Percentiles rank a stretch among this genome's conserved stretches.
Evolutionary conservation across 2,329 filamentous ascomycete species (phyloP).

Genomic region (Hypoxylon sp.): DNA sequence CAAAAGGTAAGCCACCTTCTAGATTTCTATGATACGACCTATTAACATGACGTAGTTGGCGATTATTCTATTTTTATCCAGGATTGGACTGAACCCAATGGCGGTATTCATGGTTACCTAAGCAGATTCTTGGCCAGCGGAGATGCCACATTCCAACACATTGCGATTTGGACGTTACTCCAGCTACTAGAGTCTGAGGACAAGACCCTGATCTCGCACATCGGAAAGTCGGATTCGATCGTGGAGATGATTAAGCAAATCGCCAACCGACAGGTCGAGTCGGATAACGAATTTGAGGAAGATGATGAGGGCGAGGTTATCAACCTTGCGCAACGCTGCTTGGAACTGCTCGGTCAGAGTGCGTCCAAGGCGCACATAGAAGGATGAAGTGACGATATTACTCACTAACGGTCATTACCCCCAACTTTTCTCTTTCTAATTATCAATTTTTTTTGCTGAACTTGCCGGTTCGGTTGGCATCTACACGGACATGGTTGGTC

Average conservation of each 20-base stretch:
- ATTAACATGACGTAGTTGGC: conserved; percentile 68
- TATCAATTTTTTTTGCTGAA: conserved; percentile 43
- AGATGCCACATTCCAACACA: conserved; percentile 98
- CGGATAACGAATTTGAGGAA: conserved; percentile 85
- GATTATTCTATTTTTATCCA: conserved; percentile 97
- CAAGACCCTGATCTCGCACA: conserved; percentile 84
- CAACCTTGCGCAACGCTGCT: conserved; percentile 85
- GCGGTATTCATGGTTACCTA: conserved; percentile 94
- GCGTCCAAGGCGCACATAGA: conserved; percentile 84
- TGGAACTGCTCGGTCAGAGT: conserved; percentile 83
- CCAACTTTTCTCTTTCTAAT: conserved; percentile 40
- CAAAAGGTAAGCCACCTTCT: conserved; percentile 75
- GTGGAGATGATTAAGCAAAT: conserved; percentile 92
- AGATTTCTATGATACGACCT: not conserved
- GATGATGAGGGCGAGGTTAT: conserved; percentile 95
- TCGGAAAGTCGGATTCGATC: conserved; percentile 89
- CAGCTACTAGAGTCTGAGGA: conserved; percentile 97
- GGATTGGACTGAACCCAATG: conserved; percentile 91
- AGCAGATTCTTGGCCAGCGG: conserved; percentile 92
- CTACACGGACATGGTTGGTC: conserved; percentile 50
- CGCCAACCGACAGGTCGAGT: conserved; percentile 86
- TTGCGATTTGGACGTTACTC: conserved; percentile 96
- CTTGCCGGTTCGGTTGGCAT: conserved; percentile 42
- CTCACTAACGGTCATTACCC: conserved; percentile 14
- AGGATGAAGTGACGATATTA: conserved; percentile 19